Evolutionary conservation across 257 asterid species (phyloP).

Genomic region (Jacaranda copaia): DNA sequence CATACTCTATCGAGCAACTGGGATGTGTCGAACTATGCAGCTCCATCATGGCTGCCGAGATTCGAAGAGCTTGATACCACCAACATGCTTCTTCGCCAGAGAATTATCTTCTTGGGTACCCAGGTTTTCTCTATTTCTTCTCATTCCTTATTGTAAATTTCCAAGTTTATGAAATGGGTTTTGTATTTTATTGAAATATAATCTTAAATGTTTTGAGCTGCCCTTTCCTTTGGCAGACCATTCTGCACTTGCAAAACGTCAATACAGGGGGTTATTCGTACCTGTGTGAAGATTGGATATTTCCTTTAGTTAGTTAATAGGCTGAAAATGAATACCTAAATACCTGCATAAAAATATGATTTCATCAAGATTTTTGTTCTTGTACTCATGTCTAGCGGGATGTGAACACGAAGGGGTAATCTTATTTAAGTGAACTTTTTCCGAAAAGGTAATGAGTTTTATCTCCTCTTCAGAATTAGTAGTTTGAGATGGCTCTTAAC

Average conservation of each 20-base stretch:
- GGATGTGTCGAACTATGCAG: slow-evolving; percentile 68
- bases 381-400: neutral
- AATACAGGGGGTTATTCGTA: neutral
- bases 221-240: neutral
- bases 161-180: neutral
- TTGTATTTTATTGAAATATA: neutral
- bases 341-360: neutral
- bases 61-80: slow-evolving; percentile 97
- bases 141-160: neutral
- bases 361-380: neutral
- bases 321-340: neutral
- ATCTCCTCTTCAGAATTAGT: neutral
- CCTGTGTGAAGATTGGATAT: neutral
- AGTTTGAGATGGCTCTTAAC: neutral
- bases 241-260: neutral
- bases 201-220: neutral
- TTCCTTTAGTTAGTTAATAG: neutral
- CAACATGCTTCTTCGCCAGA: slow-evolving; percentile 97
- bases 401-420: neutral
- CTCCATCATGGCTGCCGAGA: slow-evolving; percentile 90
- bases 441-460: neutral
- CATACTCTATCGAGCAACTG: slow-evolving; percentile 59
- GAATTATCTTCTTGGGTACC: slow-evolving; percentile 89
- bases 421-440: neutral
- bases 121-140: slow-evolving; percentile 53